Conservation (phyloP, 108 stramenopile genomes). For the Chaetoceros tenuissimus region DNA sequence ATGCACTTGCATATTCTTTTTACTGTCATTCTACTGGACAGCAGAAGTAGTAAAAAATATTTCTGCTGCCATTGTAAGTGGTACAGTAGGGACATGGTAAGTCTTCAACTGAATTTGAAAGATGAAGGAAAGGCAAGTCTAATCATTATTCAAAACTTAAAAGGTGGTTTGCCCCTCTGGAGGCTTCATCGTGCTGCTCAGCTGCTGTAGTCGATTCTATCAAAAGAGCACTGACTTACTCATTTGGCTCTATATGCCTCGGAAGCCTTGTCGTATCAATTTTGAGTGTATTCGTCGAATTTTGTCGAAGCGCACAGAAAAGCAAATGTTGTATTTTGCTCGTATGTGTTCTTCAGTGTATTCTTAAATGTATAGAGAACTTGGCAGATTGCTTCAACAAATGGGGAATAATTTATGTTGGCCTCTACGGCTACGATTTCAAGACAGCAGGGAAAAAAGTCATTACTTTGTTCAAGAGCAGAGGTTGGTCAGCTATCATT, state of each 20-base stretch:
- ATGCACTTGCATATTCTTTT: conserved; percentile 25
- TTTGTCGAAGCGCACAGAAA: conserved; percentile 9
- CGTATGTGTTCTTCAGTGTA: conserved; percentile 32
- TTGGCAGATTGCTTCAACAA: conserved; percentile 52
- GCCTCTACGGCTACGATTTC: conserved; percentile 37
- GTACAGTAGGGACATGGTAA: conserved; percentile 10
- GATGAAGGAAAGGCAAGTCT: conserved; percentile 13
- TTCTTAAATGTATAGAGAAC: conserved; percentile 30
- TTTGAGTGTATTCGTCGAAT: conserved; percentile 34
- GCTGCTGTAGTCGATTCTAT: conserved; percentile 37
- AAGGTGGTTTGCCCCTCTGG: conserved; percentile 14
- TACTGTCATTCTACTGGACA: conserved; percentile 76
- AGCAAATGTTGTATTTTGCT: conserved; percentile 10
- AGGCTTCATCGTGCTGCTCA: conserved; percentile 15
- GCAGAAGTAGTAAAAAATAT: conserved; percentile 40
- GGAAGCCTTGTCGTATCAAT: conserved; percentile 70
- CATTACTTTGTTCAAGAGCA: conserved; percentile 32
- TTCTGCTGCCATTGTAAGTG: background rate
- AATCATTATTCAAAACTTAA: conserved; percentile 26
- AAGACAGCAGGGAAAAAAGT: conserved; percentile 55
- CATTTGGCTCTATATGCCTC: conserved; percentile 70
- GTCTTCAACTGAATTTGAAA: conserved; percentile 15
- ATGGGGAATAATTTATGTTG: conserved; percentile 38
- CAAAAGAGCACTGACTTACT: conserved; percentile 32
- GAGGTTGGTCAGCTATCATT: conserved; percentile 62